phyloP scores from a whole-genome alignment of 2,329 filamentous ascomycete species.

The Metarhizium humberi region DNA sequence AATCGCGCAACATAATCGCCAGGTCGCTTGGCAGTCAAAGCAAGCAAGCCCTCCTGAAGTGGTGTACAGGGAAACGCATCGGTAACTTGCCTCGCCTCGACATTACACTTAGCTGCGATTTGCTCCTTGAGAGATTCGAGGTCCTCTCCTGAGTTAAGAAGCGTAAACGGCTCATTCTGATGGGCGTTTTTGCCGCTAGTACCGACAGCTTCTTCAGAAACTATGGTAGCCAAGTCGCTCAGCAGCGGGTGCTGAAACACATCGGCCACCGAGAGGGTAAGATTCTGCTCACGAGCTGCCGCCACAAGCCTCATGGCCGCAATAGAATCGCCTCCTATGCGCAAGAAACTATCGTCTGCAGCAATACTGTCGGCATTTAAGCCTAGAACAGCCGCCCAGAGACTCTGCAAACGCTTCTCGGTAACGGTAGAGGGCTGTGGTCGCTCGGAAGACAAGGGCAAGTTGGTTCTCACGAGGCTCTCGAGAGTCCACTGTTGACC shows the following conservation, averaged over 20 bases:
- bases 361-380: slow-evolving; percentile 17
- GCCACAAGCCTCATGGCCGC: slow-evolving; percentile 31
- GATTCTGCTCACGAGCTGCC: slow-evolving; percentile 23
- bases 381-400: slow-evolving; percentile 7
- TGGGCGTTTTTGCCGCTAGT: background rate
- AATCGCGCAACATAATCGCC: slow-evolving; percentile 37
- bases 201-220: background rate
- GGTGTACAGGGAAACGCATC: slow-evolving; percentile 42
- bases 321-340: slow-evolving; percentile 36
- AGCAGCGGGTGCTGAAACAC: slow-evolving; percentile 23
- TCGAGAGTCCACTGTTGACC: background rate
- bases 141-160: background rate
- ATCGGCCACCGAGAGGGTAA: slow-evolving; percentile 30
- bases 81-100: slow-evolving; percentile 20
- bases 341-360: slow-evolving; percentile 35
- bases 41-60: slow-evolving; percentile 40
- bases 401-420: background rate
- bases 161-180: background rate
- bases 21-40: slow-evolving; percentile 32
- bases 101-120: background rate
- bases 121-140: background rate
- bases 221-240: slow-evolving; percentile 1
- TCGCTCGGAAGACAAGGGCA: background rate
- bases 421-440: background rate
- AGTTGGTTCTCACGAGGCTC: background rate